Base-by-base conservation (phyloP, 768 basidiomycete genomes). In the Ramaria rubella region DNA sequence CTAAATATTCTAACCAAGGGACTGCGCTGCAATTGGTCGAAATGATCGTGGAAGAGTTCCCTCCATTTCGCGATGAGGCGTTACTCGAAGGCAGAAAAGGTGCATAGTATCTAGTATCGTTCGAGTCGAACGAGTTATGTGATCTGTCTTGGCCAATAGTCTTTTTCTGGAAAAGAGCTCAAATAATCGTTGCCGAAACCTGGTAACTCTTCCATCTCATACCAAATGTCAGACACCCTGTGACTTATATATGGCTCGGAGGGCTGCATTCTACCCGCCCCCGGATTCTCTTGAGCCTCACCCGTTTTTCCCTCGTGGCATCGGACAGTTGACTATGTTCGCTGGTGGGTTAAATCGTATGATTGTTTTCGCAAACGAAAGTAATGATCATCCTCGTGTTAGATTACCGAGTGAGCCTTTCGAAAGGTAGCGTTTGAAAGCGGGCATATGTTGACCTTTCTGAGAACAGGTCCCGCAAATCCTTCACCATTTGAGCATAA, bases 101-200 rank as follows among this genome's bases (percentile, higher is more conserved):
- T 88, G 27, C 70, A 59, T 23, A 29, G n/a, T 40, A 5, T 38
- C n/a, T 38, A 38, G 11, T 11, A 11, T 11, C 36, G 26, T 30
- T 45, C 24, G 21, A 11, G n/a, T 21, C 26, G 24, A 48, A 5
- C 3, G 6, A 6, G 17, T 9, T 24, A 19, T 24, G 26, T 24
- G 17, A 48, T 27, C 1, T 11, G 27, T 48, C 15, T 24, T 24
- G 14, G 14, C 40, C 46, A 1, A 21, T 52, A 91, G 89, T 94
- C 7, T 83, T 70, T 69, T 77, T 94, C 55, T 93, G 91, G 88
- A 95, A 95, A 67, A 83, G 92, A 31, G 85, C 91, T 1, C 92
- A 95, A 61, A 95, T 95, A 56, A 77, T 94, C 36, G 86, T 94
- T 30, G 92, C 92, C 1, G 92, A 95, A 66, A 84, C 82, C 0